Evolutionary conservation across 441 rosid genomes (phyloP).

Genomic region (Adansonia madagascariensis): DNA sequence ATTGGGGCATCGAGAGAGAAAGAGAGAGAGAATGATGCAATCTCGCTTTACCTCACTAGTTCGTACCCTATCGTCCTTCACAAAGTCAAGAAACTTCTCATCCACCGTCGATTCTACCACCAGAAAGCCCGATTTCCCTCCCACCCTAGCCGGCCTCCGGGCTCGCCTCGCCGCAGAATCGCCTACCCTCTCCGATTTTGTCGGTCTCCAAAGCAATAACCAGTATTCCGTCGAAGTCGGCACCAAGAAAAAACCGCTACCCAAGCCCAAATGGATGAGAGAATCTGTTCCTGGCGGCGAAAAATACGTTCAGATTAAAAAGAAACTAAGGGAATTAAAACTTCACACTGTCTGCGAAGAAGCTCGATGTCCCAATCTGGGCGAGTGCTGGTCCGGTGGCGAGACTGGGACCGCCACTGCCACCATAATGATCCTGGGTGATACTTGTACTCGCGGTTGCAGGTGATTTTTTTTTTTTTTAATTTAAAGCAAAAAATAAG

Average conservation of each 20-base stretch:
- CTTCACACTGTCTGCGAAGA: slow-evolving; percentile 98
- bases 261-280: slow-evolving; percentile 98
- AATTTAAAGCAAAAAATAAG: neutral
- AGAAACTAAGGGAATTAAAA: slow-evolving; percentile 83
- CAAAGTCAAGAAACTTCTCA: slow-evolving; percentile 34
- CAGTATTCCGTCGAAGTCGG: slow-evolving; percentile 91
- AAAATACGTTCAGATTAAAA: slow-evolving; percentile 94
- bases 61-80: slow-evolving; percentile 33
- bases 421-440: slow-evolving; percentile 93
- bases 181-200: slow-evolving; percentile 67
- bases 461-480: slow-evolving; percentile 45
- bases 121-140: slow-evolving; percentile 47
- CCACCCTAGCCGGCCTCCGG: slow-evolving; percentile 75
- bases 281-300: slow-evolving; percentile 93
- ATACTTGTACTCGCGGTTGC: slow-evolving; percentile 97
- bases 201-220: slow-evolving; percentile 42
- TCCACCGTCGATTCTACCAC: slow-evolving; percentile 42
- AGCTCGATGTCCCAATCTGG: slow-evolving; percentile 89
- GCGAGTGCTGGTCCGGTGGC: slow-evolving; percentile 98
- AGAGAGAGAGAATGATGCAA: slow-evolving; percentile 8
- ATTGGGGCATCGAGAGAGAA: neutral
- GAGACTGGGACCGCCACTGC: slow-evolving; percentile 98
- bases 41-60: slow-evolving; percentile 34
- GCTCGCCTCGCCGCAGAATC: slow-evolving; percentile 79
- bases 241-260: slow-evolving; percentile 90